These are phyloP conservation scores for Clitopilus passeckerianus DNA, from an alignment of 768 basidiomycete genomes.

Conservation along the genomic window DNA sequence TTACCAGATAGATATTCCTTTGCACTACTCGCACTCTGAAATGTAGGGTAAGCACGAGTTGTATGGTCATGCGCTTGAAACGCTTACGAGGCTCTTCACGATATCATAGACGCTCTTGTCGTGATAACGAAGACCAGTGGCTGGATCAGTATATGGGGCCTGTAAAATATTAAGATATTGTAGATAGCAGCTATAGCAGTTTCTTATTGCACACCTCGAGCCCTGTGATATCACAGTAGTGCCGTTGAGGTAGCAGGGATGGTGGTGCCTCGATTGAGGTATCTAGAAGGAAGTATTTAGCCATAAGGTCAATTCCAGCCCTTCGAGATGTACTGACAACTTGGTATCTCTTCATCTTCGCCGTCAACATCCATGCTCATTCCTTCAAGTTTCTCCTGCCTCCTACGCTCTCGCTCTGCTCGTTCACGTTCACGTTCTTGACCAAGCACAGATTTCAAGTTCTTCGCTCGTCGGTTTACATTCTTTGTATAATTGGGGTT, in stretches of 20 bases:
- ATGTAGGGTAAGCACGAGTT: background rate
- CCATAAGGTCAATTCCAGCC: background rate
- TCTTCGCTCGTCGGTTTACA: slow-evolving; percentile 67
- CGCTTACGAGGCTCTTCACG: slow-evolving; percentile 63
- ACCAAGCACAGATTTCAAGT: slow-evolving; percentile 70
- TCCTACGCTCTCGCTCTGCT: slow-evolving; percentile 55
- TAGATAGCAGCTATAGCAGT: background rate
- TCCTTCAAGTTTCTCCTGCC: slow-evolving; percentile 42
- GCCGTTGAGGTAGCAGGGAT: slow-evolving; percentile 68
- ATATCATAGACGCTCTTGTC: slow-evolving; percentile 86
- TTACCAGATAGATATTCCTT: slow-evolving; percentile 71
- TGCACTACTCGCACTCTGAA: slow-evolving; percentile 63
- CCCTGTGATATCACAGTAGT: slow-evolving; percentile 86
- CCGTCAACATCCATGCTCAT: slow-evolving; percentile 55
- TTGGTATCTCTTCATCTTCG: slow-evolving; percentile 60
- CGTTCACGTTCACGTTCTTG: slow-evolving; percentile 78
- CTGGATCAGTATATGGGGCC: slow-evolving; percentile 84
- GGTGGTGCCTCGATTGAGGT: slow-evolving; percentile 83
- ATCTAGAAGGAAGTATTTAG: slow-evolving; percentile 36
- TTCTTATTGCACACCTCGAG: slow-evolving; percentile 47
- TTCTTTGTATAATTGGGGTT: slow-evolving; percentile 68
- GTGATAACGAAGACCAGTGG: slow-evolving; percentile 75
- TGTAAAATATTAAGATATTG: slow-evolving; percentile 14
- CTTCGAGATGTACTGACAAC: slow-evolving; percentile 42
- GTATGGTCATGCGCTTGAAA: background rate